phyloP scores from a whole-genome alignment of 169 alveolate genomes.

The Eimeria praecox region DNA sequence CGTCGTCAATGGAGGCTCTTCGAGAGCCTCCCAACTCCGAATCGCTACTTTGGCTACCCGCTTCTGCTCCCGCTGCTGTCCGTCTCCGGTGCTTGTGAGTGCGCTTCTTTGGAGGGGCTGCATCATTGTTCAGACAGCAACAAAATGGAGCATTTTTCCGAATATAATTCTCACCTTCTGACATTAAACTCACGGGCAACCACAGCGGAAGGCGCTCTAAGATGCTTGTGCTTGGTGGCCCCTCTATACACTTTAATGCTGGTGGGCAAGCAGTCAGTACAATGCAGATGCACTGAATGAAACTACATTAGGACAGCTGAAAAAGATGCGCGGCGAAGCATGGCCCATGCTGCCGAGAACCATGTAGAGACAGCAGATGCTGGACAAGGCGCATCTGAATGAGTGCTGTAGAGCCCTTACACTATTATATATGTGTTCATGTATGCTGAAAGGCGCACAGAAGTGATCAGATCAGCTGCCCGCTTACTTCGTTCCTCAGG shows the following conservation, averaged over 20 bases:
- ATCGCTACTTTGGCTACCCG: constrained; percentile 26
- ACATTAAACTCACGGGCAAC: background rate
- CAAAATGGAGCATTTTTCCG: background rate
- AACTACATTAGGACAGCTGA: background rate
- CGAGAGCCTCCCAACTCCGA: background rate
- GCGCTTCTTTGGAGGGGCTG: constrained; percentile 48
- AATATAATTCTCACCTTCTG: background rate
- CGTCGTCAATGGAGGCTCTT: background rate
- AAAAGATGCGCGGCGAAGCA: background rate
- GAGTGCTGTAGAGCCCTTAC: background rate
- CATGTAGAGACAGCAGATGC: background rate
- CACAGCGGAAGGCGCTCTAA: background rate
- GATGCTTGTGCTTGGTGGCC: background rate
- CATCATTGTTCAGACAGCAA: background rate
- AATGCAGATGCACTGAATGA: background rate
- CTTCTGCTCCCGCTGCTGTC: background rate
- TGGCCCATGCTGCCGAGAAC: background rate
- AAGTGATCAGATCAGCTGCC: background rate
- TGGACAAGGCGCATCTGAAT: background rate
- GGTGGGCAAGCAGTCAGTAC: background rate
- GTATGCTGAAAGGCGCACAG: background rate
- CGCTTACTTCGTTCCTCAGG: constrained; percentile 31
- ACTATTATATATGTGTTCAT: background rate
- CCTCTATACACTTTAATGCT: background rate
- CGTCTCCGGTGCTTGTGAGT: constrained; percentile 20